phyloP scores from a whole-genome alignment of 1,284 basidiomycete species.

The Rhodotorula sp. region DNA sequence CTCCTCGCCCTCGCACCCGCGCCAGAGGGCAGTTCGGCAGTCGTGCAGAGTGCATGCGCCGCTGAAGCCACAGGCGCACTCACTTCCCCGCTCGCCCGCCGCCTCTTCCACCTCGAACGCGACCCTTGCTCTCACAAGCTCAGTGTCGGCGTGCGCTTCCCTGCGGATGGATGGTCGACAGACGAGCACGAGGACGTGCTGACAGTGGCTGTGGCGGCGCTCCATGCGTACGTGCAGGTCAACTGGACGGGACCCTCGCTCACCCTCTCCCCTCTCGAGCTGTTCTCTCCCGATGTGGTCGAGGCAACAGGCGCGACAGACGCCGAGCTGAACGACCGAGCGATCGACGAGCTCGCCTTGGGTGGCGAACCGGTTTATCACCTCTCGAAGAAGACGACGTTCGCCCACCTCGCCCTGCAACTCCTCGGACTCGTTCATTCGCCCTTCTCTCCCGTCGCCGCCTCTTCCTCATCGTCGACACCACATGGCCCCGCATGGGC shows the following conservation, averaged over 20 bases:
- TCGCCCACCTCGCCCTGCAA: conserved; percentile 74
- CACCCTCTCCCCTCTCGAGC: conserved; percentile 54
- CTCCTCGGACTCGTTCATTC: conserved; percentile 58
- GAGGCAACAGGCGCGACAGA: conserved; percentile 41
- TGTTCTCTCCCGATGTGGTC: conserved; percentile 57
- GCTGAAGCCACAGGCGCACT: conserved; percentile 20
- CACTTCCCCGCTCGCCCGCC: conserved; percentile 9
- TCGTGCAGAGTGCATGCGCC: conserved; percentile 19
- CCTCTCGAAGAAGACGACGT: conserved; percentile 66
- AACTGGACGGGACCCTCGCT: conserved; percentile 98
- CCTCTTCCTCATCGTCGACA: conserved; percentile 56
- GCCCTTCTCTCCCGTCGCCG: conserved; percentile 52
- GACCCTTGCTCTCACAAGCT: background rate
- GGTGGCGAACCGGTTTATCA: conserved; percentile 96
- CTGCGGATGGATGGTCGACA: background rate
- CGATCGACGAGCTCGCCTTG: conserved; percentile 74
- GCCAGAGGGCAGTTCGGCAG: background rate
- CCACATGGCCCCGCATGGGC: conserved; percentile 55
- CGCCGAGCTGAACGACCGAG: conserved; percentile 62
- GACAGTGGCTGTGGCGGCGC: conserved; percentile 68
- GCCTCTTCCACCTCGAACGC: conserved; percentile 9
- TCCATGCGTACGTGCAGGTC: conserved; percentile 86
- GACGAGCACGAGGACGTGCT: conserved; percentile 56
- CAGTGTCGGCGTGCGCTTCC: conserved; percentile 13
- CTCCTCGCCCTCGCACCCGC: conserved; percentile 23